Conservation (phyloP, 1,284 basidiomycete species). For the Athelia psychrophila region DNA sequence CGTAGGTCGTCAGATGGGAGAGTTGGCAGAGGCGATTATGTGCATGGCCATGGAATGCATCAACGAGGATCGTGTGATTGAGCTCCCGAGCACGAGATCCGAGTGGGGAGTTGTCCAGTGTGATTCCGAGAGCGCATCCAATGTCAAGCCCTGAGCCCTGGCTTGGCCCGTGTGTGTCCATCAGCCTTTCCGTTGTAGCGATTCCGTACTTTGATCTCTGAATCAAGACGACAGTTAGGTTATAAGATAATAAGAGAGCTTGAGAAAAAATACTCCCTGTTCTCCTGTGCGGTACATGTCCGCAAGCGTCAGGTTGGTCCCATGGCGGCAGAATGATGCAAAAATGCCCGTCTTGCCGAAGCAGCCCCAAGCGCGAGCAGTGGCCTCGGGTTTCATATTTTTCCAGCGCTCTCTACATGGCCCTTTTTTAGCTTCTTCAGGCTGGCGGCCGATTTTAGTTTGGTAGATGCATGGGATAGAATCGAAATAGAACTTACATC, state of each 20-base stretch:
- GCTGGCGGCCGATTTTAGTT: background rate
- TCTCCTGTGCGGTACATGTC: background rate
- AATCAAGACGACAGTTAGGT: background rate
- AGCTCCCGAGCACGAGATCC: conserved; percentile 1
- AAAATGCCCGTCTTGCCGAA: no score
- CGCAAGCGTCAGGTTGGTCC: background rate
- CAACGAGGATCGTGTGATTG: conserved; percentile 4
- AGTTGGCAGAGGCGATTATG: conserved; percentile 29
- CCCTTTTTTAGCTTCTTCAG: background rate
- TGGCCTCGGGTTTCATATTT: no score
- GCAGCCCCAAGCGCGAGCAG: no score
- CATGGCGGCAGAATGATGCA: no score
- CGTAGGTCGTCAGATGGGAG: conserved; percentile 18
- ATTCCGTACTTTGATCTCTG: background rate
- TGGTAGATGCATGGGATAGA: background rate
- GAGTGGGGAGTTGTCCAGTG: conserved; percentile 5
- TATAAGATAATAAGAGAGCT: background rate
- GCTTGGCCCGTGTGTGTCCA: background rate
- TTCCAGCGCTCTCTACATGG: no score
- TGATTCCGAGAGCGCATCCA: conserved; percentile 8
- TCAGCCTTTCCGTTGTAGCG: background rate
- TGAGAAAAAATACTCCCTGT: background rate
- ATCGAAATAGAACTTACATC: background rate
- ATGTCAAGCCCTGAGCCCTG: conserved; percentile 10
- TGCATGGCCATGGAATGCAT: conserved; percentile 22